Base-by-base conservation (phyloP, 2,329 filamentous ascomycete species). In the Tolypocladium ovalisporum region DNA sequence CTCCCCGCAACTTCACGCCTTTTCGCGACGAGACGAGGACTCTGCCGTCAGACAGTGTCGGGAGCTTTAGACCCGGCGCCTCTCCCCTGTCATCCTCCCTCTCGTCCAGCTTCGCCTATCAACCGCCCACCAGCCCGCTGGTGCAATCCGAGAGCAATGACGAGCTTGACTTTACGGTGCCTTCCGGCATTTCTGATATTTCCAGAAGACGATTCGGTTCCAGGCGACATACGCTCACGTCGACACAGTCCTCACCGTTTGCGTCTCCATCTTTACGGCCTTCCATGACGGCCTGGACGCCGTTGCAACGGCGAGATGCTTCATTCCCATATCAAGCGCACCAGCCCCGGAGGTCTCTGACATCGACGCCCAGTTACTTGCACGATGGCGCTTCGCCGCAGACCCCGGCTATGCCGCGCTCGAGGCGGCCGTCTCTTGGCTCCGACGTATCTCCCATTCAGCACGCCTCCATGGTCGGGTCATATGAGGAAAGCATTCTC, bases 401-500 rank as follows among this genome's bases (percentile, higher is more conserved):
- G 54, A 78, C 78, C 6, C 77, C 81, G 1, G 72, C 73, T 0
- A 71, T 79, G 51, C 66, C 80, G 10, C 77, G 80, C 4, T 76
- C 83, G 3, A 80, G 90, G 49, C 76, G 82, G 10, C 85, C 87
- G 0, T 97, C 92, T 0, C 76, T 89, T 52, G 80, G 83, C 19
- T 85, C 87, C 0, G 92, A 96, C 52, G 75, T 79, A 3, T 90
- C 90, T 3, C 87, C 90, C 4, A 76, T 94, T 34, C 89, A 93
- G 57, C 90, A 95, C 71, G 92, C 93, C 10, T 92, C 92, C 4
- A 95, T 99, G 88, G 93, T 97, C 2, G 94, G 94, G 2, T 97
- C 93, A 1, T 99, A 97, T 64, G 94, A 99, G 72, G 94, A 99
- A 73, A 97, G 91, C 34, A 97, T 99, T 59, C 76, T 99, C 2